Base-by-base conservation (phyloP, 2,329 filamentous ascomycete species). In the Cryoendolithus antarcticus region DNA sequence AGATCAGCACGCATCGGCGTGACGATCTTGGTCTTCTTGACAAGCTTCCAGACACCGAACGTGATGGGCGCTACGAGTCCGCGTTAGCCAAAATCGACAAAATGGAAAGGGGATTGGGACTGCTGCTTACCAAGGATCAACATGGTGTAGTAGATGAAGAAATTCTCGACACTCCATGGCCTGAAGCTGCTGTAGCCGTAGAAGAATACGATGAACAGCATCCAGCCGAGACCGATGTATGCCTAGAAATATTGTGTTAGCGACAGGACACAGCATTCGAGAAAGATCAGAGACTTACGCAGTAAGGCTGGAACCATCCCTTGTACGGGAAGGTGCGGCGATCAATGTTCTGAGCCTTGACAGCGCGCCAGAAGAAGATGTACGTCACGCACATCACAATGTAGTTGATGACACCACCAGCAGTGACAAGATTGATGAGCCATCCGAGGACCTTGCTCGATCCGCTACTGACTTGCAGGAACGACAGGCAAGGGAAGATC, bases 41-140 rank as follows among this genome's bases (percentile, higher is more conserved):
- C 13, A 1, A 82, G 3, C 61, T 84, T 84, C 77, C 77, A 84
- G 51, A 62, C 62, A 33, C 69, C 35, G 56, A 70, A 81, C 7
- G 73, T 56, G 31, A 72, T 48, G 3, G 69, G 66, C 0, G 69
- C 67, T 32, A 75, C 54, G 9, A 74, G 51, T 38, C 5, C 2
- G 19, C 21, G 37, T 44, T 37, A 48, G 45, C 32, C 21, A n/a
- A 2, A 1, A n/a, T n/a, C n/a, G n/a, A n/a, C n/a, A n/a, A n/a
- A n/a, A n/a, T n/a, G n/a, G n/a, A n/a, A n/a, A n/a, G n/a, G n/a
- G n/a, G n/a, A n/a, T n/a, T n/a, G n/a, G 8, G 9, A 11, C 10
- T 1, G 2, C 2, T n/a, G 41, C 46, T 44, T 39, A 48, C 46
- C 46, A 11, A 51, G 19, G 13, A 48, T 40, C 9, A 46, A 34